Base-by-base conservation (phyloP, 768 basidiomycete species). In the Hygrophorus pudorinus region DNA sequence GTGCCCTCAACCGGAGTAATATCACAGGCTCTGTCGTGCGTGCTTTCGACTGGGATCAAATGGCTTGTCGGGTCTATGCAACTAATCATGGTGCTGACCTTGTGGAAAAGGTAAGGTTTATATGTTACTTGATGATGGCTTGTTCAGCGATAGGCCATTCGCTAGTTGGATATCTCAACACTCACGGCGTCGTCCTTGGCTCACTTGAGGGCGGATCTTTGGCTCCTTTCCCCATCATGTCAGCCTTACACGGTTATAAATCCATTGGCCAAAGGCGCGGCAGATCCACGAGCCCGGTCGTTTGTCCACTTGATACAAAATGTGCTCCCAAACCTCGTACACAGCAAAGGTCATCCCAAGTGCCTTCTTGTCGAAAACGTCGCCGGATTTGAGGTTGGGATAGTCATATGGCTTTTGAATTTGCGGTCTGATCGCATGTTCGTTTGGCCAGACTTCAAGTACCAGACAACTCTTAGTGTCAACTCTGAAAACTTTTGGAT, bases 31-130 rank as follows among this genome's bases (percentile, higher is more conserved):
- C 59, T 0, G 68, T 84, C 27, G 62, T 79, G 4, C 73, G 72
- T 48, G 84, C 86, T n/a, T 86, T 80, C 55, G 87, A 89, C 58
- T 87, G 85, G 84, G 85, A 88, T 63, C 83, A 78, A 51, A 68
- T 66, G 14, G 84, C 84, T 29, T 81, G 78, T 51, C 70, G 70
- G 43, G 84, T 85, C 13, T 89, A 90, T 59, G 61, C 60, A 14
- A 67, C 71, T 14, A 87, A 88, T 59, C 63, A 77, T 55, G 73
- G 74, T 5, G 41, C 53, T 7, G 54, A 65, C 17, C 54, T 75
- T 21, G 70, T 75, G 12, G 58, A 62, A 54, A 81, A 75, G 64
- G 81, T 81, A 48, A 41, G 51, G 21, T 14, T 24, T 34, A 30
- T 30, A 14, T 17, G 13, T 38, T 27, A 29, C n/a, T n/a, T n/a